A percentile compares a stretch with the other conserved stretches of the same genome.
Evolutionary conservation across 352 stramenopile species (phyloP).

Genomic region (Pythium rishiriense): DNA sequence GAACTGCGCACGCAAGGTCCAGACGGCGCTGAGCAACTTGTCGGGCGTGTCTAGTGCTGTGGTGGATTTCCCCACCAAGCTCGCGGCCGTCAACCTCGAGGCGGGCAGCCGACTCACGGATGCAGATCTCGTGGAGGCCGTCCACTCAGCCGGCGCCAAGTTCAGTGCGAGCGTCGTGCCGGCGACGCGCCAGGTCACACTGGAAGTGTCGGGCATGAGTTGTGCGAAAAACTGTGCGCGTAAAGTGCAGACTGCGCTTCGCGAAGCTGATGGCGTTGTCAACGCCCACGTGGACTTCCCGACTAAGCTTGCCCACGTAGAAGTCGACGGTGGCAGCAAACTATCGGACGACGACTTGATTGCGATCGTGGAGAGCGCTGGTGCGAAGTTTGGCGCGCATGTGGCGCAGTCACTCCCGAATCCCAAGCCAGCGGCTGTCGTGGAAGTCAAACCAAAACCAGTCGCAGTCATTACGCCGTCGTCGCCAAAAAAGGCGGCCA

Average conservation of each 20-base stretch:
- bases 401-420: constrained; percentile 16
- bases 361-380: constrained; percentile 44
- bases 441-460: constrained; percentile 21
- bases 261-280: constrained; percentile 47
- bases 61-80: constrained; percentile 69
- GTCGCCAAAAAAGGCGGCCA: constrained; percentile 20
- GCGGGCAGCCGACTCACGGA: constrained; percentile 60
- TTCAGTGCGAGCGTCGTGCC: constrained; percentile 40
- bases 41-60: constrained; percentile 66
- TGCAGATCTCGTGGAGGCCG: constrained; percentile 52
- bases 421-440: not conserved
- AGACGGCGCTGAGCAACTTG: constrained; percentile 51
- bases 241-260: constrained; percentile 69
- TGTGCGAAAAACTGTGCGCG: constrained; percentile 50
- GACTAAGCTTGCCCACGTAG: constrained; percentile 58
- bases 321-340: constrained; percentile 47
- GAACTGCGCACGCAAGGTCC: constrained; percentile 77
- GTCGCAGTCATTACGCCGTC: constrained; percentile 19
- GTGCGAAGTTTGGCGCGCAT: constrained; percentile 67
- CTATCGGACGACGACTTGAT: constrained; percentile 63
- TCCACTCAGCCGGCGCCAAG: constrained; percentile 43
- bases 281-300: constrained; percentile 68
- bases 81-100: constrained; percentile 61
- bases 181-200: constrained; percentile 19
- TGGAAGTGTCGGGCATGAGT: constrained; percentile 43